Conservation (phyloP, 495 filamentous ascomycete species). For the Trichocladium antarcticum region DNA sequence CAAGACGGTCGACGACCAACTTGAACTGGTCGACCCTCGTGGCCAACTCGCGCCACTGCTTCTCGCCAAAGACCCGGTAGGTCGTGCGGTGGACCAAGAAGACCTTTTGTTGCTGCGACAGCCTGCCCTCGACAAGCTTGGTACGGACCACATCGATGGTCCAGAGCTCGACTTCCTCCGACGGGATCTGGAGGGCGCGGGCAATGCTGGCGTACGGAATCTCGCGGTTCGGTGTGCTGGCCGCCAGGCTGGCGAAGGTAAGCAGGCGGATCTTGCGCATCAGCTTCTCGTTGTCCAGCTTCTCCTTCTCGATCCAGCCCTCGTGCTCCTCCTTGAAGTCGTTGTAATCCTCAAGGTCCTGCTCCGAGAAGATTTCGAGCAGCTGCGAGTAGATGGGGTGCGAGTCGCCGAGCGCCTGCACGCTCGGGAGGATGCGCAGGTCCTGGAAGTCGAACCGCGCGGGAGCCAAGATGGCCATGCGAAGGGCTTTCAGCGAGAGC, state of each 20-base stretch:
- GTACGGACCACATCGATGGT: constrained; percentile 95
- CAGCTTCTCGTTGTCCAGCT: constrained; percentile 50
- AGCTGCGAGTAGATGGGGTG: constrained; percentile 79
- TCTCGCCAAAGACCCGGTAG: constrained; percentile 92
- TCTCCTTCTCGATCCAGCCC: constrained; percentile 64
- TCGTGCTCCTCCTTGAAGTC: constrained; percentile 80
- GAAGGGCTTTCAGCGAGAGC: constrained; percentile 75
- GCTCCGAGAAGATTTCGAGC: constrained; percentile 86
- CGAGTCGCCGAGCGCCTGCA: constrained; percentile 74
- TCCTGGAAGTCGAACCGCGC: constrained; percentile 90
- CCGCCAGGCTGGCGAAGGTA: constrained; percentile 80
- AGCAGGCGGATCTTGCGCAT: constrained; percentile 89
- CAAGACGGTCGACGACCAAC: constrained; percentile 59
- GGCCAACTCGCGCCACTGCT: constrained; percentile 94
- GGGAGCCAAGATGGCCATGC: constrained; percentile 63
- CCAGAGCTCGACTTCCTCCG: constrained; percentile 89
- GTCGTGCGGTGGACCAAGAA: constrained; percentile 92
- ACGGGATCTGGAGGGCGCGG: constrained; percentile 66
- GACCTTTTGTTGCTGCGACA: constrained; percentile 78
- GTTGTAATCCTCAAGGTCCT: constrained; percentile 86
- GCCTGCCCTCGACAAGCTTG: constrained; percentile 85
- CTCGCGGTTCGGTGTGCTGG: constrained; percentile 66
- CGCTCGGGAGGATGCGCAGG: constrained; percentile 69
- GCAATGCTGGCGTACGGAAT: constrained; percentile 77
- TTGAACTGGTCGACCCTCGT: constrained; percentile 83